A percentile compares a stretch with the other conserved stretches of the same genome.
These are phyloP conservation scores for Lactarius sanguifluus DNA, from an alignment of 768 basidiomycete genomes.

Conservation along the genomic window DNA sequence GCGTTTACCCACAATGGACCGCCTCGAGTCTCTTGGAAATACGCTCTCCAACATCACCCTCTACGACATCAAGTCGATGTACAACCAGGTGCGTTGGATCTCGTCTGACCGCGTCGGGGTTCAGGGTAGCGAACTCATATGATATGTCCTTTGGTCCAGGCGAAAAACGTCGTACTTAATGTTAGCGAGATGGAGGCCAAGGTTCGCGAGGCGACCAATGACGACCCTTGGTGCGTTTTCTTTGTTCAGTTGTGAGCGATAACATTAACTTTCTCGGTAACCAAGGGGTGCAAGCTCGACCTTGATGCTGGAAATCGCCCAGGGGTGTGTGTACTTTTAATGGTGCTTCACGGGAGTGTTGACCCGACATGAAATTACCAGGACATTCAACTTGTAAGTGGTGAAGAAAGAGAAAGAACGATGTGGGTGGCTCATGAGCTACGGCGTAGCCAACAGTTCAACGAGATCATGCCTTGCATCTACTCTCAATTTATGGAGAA, in stretches of 20 bases:
- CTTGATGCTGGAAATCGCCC: constrained; percentile 97
- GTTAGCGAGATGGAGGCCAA: constrained; percentile 97
- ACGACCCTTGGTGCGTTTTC: constrained; percentile 90
- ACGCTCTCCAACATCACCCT: constrained; percentile 80
- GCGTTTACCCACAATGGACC: constrained; percentile 62
- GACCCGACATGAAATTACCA: constrained; percentile 36
- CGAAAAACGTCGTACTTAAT: constrained; percentile 95
- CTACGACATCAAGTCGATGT: constrained; percentile 93
- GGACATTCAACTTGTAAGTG: constrained; percentile 95
- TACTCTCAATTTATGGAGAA: constrained; percentile 97
- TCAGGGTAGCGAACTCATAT: neutral
- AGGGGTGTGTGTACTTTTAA: constrained; percentile 63
- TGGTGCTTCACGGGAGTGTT: constrained; percentile 18
- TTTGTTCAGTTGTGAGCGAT: neutral
- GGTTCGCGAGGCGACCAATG: constrained; percentile 94
- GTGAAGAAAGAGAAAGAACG: neutral
- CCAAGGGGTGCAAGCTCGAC: constrained; percentile 95
- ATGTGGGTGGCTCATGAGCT: neutral
- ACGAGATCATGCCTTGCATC: constrained; percentile 98
- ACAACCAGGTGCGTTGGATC: constrained; percentile 72
- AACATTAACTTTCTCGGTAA: constrained; percentile 10
- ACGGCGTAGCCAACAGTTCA: constrained; percentile 82
- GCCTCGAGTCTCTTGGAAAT: constrained; percentile 69
- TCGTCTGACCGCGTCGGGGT: neutral
- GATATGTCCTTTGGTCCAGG: constrained; percentile 46